These are phyloP conservation scores for Aspergillus niger DNA, from an alignment of 2,329 filamentous ascomycete species.

Conservation along the genomic window DNA sequence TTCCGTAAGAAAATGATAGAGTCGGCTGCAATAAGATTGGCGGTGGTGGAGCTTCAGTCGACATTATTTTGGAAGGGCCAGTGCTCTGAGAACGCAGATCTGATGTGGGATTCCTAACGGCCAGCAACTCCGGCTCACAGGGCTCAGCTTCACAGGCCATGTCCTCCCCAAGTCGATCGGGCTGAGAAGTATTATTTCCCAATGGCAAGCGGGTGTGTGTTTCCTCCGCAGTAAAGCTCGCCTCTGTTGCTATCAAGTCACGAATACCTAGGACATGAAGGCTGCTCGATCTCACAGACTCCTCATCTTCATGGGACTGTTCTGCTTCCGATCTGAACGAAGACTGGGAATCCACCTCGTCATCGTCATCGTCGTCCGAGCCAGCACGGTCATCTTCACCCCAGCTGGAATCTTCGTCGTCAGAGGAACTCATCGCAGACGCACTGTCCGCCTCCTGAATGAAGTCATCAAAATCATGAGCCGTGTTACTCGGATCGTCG, in stretches of 20 bases:
- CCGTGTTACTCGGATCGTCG: neutral
- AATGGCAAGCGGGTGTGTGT: neutral
- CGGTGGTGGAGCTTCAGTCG: neutral
- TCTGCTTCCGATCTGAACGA: slow-evolving; percentile 10
- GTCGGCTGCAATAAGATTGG: neutral
- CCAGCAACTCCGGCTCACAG: neutral
- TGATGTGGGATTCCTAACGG: neutral
- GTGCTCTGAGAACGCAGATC: neutral
- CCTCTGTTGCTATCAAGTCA: neutral
- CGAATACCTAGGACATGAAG: neutral
- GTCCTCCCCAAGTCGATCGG: neutral
- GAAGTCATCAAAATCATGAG: slow-evolving; percentile 9
- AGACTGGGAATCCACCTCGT: slow-evolving; percentile 11
- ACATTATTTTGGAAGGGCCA: neutral
- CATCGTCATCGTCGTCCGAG: slow-evolving; percentile 17
- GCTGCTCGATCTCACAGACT: slow-evolving; percentile 6
- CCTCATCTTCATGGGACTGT: slow-evolving; percentile 8
- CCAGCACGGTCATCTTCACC: slow-evolving; percentile 10
- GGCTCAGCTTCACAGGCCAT: neutral
- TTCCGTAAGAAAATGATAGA: neutral
- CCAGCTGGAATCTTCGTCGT: slow-evolving; percentile 8
- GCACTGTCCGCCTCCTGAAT: slow-evolving; percentile 10
- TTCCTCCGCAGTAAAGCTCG: neutral
- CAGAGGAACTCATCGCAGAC: neutral
- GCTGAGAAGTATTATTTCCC: neutral